These are phyloP conservation scores for Tulasnella calospora DNA, from an alignment of 768 basidiomycete species.

Conservation along the genomic window DNA sequence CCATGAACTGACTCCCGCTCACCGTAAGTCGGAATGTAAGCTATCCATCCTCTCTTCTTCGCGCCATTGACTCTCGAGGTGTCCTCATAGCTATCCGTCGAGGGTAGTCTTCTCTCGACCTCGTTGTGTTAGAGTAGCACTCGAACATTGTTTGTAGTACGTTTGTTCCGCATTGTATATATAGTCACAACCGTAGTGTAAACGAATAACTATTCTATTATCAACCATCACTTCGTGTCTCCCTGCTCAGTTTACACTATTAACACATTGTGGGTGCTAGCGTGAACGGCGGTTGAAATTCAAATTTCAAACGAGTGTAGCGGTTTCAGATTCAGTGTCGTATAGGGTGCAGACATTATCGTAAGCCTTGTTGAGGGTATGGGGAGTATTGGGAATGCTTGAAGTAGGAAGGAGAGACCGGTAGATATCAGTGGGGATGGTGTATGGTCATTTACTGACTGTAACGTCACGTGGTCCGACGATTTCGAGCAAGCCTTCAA, in stretches of 20 bases:
- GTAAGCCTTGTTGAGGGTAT: neutral
- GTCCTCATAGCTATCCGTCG: neutral
- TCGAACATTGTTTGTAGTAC: too few relatives aligned
- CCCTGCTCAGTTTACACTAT: too few relatives aligned
- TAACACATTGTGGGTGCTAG: neutral
- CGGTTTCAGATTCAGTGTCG: neutral
- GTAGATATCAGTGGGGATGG: neutral
- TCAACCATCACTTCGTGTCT: too few relatives aligned
- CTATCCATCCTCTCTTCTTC: constrained; percentile 20
- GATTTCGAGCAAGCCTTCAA: neutral
- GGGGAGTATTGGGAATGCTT: neutral
- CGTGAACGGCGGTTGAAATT: constrained; percentile 14
- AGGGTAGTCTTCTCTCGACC: neutral
- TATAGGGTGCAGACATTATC: neutral
- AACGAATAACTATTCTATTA: too few relatives aligned
- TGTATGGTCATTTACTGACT: neutral
- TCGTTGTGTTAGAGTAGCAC: too few relatives aligned
- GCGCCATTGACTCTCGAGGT: neutral
- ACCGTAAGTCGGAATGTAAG: constrained; percentile 23
- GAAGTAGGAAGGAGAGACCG: neutral
- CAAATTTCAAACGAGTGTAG: constrained; percentile 24
- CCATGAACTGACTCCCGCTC: neutral
- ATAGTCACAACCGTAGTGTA: too few relatives aligned
- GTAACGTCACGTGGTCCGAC: neutral
- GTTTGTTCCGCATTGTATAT: too few relatives aligned